Percentiles rank a stretch among this genome's conserved stretches.
These are phyloP conservation scores for Lecanicillium sp. DNA, from an alignment of 2,329 filamentous ascomycete genomes.

Conservation along the genomic window DNA sequence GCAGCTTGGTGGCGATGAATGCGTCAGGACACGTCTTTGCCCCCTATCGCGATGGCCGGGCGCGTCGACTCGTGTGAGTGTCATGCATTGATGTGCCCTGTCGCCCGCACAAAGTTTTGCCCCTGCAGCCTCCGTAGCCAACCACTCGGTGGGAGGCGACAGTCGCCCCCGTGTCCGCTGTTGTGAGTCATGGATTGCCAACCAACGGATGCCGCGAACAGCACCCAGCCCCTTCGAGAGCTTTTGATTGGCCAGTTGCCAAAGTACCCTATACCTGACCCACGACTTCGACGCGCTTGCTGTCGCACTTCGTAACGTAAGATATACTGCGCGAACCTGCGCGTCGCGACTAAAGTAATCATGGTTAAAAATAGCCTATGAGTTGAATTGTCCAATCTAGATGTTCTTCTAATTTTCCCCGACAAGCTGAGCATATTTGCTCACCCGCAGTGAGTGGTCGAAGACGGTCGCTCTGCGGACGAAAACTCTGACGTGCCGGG, in stretches of 20 bases:
- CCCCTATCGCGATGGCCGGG: too few relatives aligned
- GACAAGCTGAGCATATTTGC: too few relatives aligned
- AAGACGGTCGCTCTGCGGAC: constrained; percentile 8
- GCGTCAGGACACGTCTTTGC: too few relatives aligned
- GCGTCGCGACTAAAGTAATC: constrained; percentile 1
- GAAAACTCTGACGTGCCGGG: constrained; percentile 22
- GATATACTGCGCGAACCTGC: constrained; percentile 2
- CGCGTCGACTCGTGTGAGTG: too few relatives aligned
- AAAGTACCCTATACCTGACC: constrained; percentile 7
- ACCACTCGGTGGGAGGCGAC: too few relatives aligned
- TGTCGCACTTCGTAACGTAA: background rate
- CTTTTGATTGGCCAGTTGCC: constrained; percentile 1
- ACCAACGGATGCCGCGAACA: constrained; percentile 6
- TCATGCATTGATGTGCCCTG: background rate
- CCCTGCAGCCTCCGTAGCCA: background rate
- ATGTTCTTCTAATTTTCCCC: too few relatives aligned
- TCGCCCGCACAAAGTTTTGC: background rate
- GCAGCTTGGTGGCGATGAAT: too few relatives aligned
- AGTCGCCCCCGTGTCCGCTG: constrained; percentile 5
- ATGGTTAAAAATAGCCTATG: too few relatives aligned
- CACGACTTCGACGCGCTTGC: constrained; percentile 6
- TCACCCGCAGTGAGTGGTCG: too few relatives aligned
- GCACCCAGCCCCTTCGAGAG: background rate
- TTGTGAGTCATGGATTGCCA: constrained; percentile 10
- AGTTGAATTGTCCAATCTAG: too few relatives aligned